Evolutionary conservation across 352 stramenopile species (phyloP), one percentile per base, ranked within the genome.

Genomic region (Phytopythium cucurbitacearum): DNA sequence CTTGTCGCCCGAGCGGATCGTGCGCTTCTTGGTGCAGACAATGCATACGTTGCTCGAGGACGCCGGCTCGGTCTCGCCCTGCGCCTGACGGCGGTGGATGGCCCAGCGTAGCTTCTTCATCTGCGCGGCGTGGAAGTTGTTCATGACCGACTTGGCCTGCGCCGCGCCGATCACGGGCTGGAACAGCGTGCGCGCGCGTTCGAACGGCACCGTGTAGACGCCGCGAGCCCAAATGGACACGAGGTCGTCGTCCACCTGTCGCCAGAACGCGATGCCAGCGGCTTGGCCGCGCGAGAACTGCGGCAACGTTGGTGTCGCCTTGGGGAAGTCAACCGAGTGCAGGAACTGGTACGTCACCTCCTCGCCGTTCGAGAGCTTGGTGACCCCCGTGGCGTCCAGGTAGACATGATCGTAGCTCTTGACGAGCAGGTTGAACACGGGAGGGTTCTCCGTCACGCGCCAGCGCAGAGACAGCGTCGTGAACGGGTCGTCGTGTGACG

Each of bases 331-430:
- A 40, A 73, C 58, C 6, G 65, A 69, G 39, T 72, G 64, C 39
- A 69, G 34, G 58, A 82, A 54, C 51, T 82, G 71, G 53, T 63
- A 82, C 3, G 68, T 69, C 0, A 76, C 39, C 3, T 70, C 49
- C 35, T 76, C 72, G 3, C 69, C 69, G 5, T 35, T 64, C 0
- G 58, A 43, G 2, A 71, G 67, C 10, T 56, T 43, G 0, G 65
- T 53, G 33, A 79, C 69, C 32, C 71, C 72, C 6, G 61, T 82
- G 35, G 73, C 64, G 44, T 83, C 66, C 1, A 70, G 47, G 57
- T 78, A 80, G 12, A 84, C 51, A 37, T 67, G 69, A 48, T 84
- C 73, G 13, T 71, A 65, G 49, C 71, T 71, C 53, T 76, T 74
- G 28, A 76, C 59, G 9, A 81, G 21, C 3, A 33, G 61, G 0